A percentile compares a stretch with the other conserved stretches of the same genome.
These are phyloP conservation scores for Asterochloris erici DNA, from an alignment of 139 green algal species.

Conservation along the genomic window DNA sequence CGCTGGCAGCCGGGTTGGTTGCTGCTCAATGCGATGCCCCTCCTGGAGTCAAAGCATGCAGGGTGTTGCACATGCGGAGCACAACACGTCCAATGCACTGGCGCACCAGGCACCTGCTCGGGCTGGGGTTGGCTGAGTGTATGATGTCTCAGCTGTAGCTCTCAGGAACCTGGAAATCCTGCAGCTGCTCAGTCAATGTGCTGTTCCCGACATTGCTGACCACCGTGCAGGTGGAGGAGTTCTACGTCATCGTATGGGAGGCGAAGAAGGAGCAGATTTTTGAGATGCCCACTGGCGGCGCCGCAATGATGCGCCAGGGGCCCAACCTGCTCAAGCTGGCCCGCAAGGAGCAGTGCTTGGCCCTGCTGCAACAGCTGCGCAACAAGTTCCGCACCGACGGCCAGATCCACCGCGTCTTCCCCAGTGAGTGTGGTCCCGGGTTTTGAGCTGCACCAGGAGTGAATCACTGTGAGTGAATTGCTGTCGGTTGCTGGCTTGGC, in stretches of 20 bases:
- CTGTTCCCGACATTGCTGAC: background rate
- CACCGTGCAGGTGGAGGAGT: slow-evolving; percentile 83
- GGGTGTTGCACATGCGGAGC: no score
- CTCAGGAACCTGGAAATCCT: no score
- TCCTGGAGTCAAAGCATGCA: no score
- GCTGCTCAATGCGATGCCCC: no score
- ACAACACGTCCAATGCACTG: no score
- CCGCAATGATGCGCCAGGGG: slow-evolving; percentile 96
- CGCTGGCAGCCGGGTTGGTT: no score
- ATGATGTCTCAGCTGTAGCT: background rate
- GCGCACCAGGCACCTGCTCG: no score
- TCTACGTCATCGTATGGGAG: slow-evolving; percentile 97
- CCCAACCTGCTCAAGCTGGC: slow-evolving; percentile 99
- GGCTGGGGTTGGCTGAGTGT: background rate
- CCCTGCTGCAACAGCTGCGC: slow-evolving; percentile 90
- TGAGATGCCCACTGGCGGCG: slow-evolving; percentile 98
- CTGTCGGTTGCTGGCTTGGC: background rate
- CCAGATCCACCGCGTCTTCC: slow-evolving; percentile 93
- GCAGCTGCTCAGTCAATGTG: no score
- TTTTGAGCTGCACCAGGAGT: no score
- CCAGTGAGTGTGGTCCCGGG: slow-evolving; percentile 28
- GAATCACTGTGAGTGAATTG: background rate
- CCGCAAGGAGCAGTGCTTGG: slow-evolving; percentile 99
- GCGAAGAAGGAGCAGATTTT: slow-evolving; percentile 99
- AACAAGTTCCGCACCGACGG: slow-evolving; percentile 97